phyloP scores from a whole-genome alignment of 352 stramenopile species.

The Bremia lactucae region DNA sequence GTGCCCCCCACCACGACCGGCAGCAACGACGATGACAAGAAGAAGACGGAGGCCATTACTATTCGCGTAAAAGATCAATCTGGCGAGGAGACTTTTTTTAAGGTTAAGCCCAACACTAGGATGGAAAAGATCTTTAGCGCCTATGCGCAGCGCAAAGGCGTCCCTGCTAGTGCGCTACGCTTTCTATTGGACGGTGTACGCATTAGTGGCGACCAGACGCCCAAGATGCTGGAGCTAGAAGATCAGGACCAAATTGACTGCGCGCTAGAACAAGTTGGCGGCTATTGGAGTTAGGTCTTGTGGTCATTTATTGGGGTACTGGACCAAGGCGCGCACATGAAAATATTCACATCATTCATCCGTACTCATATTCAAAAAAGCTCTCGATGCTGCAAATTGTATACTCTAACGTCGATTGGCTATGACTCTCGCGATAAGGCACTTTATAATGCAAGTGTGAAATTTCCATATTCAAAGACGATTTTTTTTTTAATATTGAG shows the following conservation, averaged over 20 bases:
- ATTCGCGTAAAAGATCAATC: slow-evolving; percentile 87
- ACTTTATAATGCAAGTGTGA: slow-evolving; percentile 18
- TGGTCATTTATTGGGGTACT: slow-evolving; percentile 4
- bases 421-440: too few species aligned
- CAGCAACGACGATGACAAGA: slow-evolving; percentile 57
- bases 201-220: slow-evolving; percentile 90
- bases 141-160: slow-evolving; percentile 92
- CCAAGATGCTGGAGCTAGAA: slow-evolving; percentile 95
- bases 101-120: slow-evolving; percentile 98
- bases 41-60: slow-evolving; percentile 81
- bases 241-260: slow-evolving; percentile 98
- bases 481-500: too few species aligned
- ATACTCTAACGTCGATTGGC: too few species aligned
- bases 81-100: slow-evolving; percentile 96
- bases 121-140: slow-evolving; percentile 98
- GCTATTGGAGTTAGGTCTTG: slow-evolving; percentile 28
- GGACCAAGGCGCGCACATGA: too few species aligned
- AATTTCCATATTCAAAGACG: slow-evolving; percentile 3
- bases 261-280: slow-evolving; percentile 86
- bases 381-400: too few species aligned
- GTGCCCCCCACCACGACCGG: slow-evolving; percentile 29
- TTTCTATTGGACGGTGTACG: slow-evolving; percentile 95
- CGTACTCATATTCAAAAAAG: too few species aligned
- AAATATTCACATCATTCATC: too few species aligned
- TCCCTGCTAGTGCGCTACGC: slow-evolving; percentile 81